Conservation (phyloP, 805 yeast genomes). For the Lipomyces sp. region DNA sequence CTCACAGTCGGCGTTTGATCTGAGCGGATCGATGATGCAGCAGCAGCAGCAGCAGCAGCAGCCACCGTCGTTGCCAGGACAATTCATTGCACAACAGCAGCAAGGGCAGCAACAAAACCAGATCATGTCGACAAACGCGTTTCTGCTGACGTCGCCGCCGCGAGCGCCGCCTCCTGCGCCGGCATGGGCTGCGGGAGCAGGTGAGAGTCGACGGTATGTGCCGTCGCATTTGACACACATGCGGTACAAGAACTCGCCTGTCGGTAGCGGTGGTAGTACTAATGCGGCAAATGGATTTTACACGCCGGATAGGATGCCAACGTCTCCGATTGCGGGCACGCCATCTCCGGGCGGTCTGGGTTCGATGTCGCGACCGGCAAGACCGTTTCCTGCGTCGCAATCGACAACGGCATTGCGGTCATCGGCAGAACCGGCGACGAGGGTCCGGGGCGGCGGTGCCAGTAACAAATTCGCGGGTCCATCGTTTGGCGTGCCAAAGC, state of each 20-base stretch:
- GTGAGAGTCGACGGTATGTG: constrained; percentile 25
- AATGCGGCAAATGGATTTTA: neutral
- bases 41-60: constrained; percentile 41
- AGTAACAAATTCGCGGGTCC: constrained; percentile 35
- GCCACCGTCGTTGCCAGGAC: constrained; percentile 33
- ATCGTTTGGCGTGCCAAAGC: constrained; percentile 40
- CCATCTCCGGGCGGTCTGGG: neutral
- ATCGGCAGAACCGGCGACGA: constrained; percentile 2
- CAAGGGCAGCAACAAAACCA: constrained; percentile 38
- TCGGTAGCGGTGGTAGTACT: too few species aligned
- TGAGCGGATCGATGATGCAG: constrained; percentile 29
- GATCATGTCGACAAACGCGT: constrained; percentile 7
- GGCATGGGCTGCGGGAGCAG: constrained; percentile 12
- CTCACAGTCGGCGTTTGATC: constrained; percentile 32
- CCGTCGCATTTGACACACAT: constrained; percentile 35
- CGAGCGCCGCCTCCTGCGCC: constrained; percentile 29
- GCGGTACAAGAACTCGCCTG: constrained; percentile 21
- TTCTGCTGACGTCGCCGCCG: constrained; percentile 21
- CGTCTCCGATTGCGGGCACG: neutral
- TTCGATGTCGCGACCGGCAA: neutral
- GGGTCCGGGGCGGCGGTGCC: constrained; percentile 9
- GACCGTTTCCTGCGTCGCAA: neutral
- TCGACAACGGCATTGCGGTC: neutral
- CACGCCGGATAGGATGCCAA: neutral
- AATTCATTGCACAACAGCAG: constrained; percentile 27